These are phyloP conservation scores for Blastomyces silverae DNA, from an alignment of 2,329 filamentous ascomycete species.

Conservation along the genomic window DNA sequence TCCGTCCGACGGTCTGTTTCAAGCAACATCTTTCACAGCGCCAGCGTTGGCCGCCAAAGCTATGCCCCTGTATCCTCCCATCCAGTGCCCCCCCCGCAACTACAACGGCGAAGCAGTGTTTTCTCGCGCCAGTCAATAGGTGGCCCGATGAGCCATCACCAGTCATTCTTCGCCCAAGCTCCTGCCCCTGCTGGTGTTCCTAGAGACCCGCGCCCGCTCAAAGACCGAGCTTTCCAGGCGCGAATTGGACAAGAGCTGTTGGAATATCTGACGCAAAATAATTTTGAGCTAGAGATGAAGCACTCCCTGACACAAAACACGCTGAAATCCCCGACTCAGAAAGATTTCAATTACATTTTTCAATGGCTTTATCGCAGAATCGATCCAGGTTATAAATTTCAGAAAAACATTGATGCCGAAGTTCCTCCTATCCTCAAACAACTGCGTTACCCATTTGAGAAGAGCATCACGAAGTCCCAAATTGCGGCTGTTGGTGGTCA, in stretches of 20 bases:
- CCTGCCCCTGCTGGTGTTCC: slow-evolving; percentile 75
- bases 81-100: slow-evolving; percentile 38
- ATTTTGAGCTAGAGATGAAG: slow-evolving; percentile 98
- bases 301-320: slow-evolving; percentile 85
- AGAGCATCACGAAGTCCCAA: slow-evolving; percentile 92
- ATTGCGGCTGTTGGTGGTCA: slow-evolving; percentile 91
- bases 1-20: slow-evolving; percentile 77
- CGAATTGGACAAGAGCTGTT: slow-evolving; percentile 82
- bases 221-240: slow-evolving; percentile 70
- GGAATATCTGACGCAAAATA: slow-evolving; percentile 86
- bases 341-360: slow-evolving; percentile 97
- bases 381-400: slow-evolving; percentile 86
- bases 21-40: slow-evolving; percentile 54
- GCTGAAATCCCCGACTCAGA: slow-evolving; percentile 89
- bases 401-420: slow-evolving; percentile 91
- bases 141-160: slow-evolving; percentile 65
- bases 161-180: slow-evolving; percentile 84
- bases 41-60: slow-evolving; percentile 60
- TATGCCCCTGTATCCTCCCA: slow-evolving; percentile 56
- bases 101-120: slow-evolving; percentile 71
- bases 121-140: slow-evolving; percentile 64
- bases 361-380: slow-evolving; percentile 96
- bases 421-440: slow-evolving; percentile 89
- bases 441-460: slow-evolving; percentile 88
- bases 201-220: slow-evolving; percentile 76